Base-by-base conservation (phyloP, 371 early-diverging fungal genomes). In the Mortierella sp. region DNA sequence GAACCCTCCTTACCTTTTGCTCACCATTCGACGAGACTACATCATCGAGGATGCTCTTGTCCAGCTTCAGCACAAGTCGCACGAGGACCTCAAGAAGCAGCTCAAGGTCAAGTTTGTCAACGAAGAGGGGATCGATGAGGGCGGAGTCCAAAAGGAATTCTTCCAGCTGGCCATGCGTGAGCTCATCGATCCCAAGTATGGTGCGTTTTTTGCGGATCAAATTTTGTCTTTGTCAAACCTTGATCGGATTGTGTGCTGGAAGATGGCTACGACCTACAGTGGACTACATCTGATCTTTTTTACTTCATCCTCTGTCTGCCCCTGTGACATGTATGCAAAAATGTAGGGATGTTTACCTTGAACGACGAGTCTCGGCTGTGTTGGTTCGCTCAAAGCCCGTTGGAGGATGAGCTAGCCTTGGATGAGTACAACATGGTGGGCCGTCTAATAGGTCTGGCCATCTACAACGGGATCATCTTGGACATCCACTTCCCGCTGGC, bases 111-210 rank as follows among this genome's bases (percentile, higher is more conserved):
- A 95, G 72, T 98, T 98, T 91, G 92, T 96, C 11, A 96, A 96
- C 32, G 98, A 98, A 79, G 96, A 95, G 84, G 93, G 95, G 46
- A 94, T 94, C 81, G 99, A 99, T 80, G 95, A 96, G 88, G 99
- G 99, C 68, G 98, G 98, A 44, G 95, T 99, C 11, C 97, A 97
- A 74, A 98, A 98, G 79, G 99, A 99, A 88, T 98, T 98, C 90
- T 97, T 98, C 85, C 95, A 96, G 72, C 90, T 98, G 41, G 92
- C 98, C 24, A 95, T 97, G 73, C 92, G 97, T 68, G 97, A 98
- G 72, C 91, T 99, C 68, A 96, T 98, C 89, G 97, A 97, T 81
- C 94, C 95, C 24, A 94, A 97, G 81, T 98, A 96, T 83, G 99
- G 97, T 79, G 91, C 87, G 88, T 58, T 70, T 58, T 70, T 89